Conservation (phyloP, 352 stramenopile genomes). For the Paralagenidium karlingii region DNA sequence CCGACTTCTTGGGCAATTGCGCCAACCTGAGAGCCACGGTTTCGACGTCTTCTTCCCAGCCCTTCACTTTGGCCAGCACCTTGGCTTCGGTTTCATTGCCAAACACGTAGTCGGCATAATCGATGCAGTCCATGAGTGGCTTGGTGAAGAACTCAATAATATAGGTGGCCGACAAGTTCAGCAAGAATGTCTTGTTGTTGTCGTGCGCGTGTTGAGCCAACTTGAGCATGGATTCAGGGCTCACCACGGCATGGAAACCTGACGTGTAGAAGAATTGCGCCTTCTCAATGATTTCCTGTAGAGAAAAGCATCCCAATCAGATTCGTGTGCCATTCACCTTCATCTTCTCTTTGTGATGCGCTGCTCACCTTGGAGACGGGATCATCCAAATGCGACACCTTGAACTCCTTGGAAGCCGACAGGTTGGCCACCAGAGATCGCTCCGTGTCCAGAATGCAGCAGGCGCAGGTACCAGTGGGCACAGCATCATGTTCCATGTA, state of each 20-base stretch:
- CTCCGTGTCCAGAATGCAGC: constrained; percentile 94
- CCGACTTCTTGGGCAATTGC: constrained; percentile 89
- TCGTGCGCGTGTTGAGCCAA: constrained; percentile 87
- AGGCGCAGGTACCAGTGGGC: constrained; percentile 96
- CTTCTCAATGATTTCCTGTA: constrained; percentile 88
- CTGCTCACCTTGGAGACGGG: constrained; percentile 51
- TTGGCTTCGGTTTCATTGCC: constrained; percentile 97
- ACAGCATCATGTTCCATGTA: constrained; percentile 92
- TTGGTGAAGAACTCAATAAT: constrained; percentile 98
- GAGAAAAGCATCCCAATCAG: neutral
- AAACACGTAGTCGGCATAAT: constrained; percentile 97
- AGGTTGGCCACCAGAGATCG: constrained; percentile 96
- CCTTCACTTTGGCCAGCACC: constrained; percentile 87
- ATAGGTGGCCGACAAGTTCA: constrained; percentile 98
- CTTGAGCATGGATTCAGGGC: constrained; percentile 86
- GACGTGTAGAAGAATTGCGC: constrained; percentile 96
- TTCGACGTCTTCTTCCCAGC: constrained; percentile 81
- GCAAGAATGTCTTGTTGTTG: constrained; percentile 91
- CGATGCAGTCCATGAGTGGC: constrained; percentile 87
- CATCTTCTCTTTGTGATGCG: neutral
- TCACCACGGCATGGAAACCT: constrained; percentile 98
- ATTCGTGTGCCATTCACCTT: neutral
- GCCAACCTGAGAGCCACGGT: constrained; percentile 90
- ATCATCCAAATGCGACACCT: constrained; percentile 78
- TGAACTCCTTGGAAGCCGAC: constrained; percentile 98